Evolutionary conservation across 2,329 filamentous ascomycete species (phyloP), one percentile per base, ranked within the genome.

Genomic region (Mycosphaerella sp.): DNA sequence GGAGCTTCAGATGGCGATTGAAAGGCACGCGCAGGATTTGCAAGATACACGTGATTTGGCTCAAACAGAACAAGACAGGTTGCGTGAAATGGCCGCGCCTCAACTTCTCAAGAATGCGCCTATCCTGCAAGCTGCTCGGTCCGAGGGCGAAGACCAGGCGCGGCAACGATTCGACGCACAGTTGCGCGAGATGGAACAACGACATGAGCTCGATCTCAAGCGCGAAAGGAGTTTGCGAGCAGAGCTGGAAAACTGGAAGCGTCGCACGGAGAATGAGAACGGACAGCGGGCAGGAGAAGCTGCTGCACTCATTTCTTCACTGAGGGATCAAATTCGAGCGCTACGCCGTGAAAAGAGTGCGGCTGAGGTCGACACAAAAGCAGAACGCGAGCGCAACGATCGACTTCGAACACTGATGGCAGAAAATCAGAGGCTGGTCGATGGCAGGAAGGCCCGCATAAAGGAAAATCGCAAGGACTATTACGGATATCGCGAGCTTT

Each of bases 401-500:
- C 41, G 50, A 44, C 16, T 49, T 14, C n/a, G 17, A 34, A 8
- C 13, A 32, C n/a, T 14, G 18, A 34, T 43, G 10, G 32, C 39
- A 14, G 41, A 43, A 14, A 32, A 43, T 25, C 35, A 44, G 27
- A 44, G 39, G 39, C 14, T 41, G 14, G 28, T 52, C 3, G 42
- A 47, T 3, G 49, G 28, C 30, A 48, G 44, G 32, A 40, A 39
- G 10, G 46, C 36, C 17, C 47, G 52, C 3, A 43, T 14, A 10
- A 4, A 46, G 25, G 34, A 25, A n/a, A 49, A 58, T 27, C 55
- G 57, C n/a, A 34, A 18, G 14, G 35, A 53, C 10, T 59, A 59
- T 32, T 9, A 14, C 7, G 43, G 34, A 14, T 59, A 59, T 36
- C 55, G 51, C 13, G 28, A 47, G 13, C 32, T 59, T 13, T 56